These are phyloP conservation scores for Skeletonema costatum DNA, from an alignment of 108 stramenopile species.

Conservation along the genomic window DNA sequence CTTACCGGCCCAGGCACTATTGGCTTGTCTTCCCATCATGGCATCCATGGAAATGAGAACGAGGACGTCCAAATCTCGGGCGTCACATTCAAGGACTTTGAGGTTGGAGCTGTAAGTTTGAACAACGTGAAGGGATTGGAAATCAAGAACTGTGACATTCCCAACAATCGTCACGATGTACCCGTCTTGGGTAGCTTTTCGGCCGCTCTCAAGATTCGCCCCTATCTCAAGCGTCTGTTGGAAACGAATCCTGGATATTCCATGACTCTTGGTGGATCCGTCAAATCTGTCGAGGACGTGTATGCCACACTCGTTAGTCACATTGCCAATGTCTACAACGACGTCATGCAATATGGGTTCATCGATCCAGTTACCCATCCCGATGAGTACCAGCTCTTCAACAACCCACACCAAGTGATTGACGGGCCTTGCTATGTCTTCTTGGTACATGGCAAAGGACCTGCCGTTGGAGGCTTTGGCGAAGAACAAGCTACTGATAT, in stretches of 20 bases:
- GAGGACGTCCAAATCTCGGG: conserved; percentile 8
- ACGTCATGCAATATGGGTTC: not conserved
- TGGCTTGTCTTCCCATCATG: conserved; percentile 31
- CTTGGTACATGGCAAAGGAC: conserved; percentile 22
- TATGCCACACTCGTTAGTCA: not conserved
- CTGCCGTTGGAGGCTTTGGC: conserved; percentile 29
- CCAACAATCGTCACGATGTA: conserved; percentile 3
- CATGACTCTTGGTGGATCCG: conserved; percentile 2
- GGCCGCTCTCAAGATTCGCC: conserved; percentile 1
- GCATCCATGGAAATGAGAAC: conserved; percentile 43
- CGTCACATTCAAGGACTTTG: conserved; percentile 19
- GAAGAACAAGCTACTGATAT: not conserved
- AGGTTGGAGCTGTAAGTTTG: conserved; percentile 25
- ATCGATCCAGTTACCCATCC: not conserved
- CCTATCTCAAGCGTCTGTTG: not conserved
- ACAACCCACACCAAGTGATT: conserved; percentile 6
- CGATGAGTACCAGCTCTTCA: conserved; percentile 1
- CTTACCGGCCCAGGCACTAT: conserved; percentile 18
- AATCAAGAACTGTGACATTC: conserved; percentile 8
- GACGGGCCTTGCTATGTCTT: conserved; percentile 34
- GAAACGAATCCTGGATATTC: not conserved
- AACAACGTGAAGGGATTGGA: conserved; percentile 9
- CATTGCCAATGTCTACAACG: conserved; percentile 9
- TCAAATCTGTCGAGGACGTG: not conserved
- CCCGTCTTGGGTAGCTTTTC: conserved; percentile 2